phyloP scores from a whole-genome alignment of 2,329 filamentous ascomycete species.

The Cladosporium sp. region DNA sequence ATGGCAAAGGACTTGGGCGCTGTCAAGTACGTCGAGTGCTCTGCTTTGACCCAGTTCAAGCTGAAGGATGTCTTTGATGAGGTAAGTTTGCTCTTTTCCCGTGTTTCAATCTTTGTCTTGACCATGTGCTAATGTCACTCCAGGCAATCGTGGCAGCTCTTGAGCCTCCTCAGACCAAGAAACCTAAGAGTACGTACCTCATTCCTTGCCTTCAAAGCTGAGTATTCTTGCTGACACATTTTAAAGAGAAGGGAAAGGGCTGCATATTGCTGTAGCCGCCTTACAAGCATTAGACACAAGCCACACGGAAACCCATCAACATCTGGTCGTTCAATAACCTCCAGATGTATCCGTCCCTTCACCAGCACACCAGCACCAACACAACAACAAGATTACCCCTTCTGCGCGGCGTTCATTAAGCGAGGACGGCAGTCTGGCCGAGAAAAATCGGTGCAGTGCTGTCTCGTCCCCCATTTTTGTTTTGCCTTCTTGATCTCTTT shows the following conservation, averaged over 20 bases:
- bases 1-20: slow-evolving; percentile 98
- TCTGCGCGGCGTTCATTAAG: slow-evolving; percentile 10
- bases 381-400: slow-evolving; percentile 13
- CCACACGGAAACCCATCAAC: too few relatives aligned
- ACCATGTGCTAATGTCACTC: slow-evolving; percentile 18
- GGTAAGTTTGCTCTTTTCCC: slow-evolving; percentile 55
- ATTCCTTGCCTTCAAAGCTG: neutral
- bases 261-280: slow-evolving; percentile 28
- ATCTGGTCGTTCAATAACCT: too few relatives aligned
- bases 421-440: neutral
- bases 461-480: slow-evolving; percentile 4
- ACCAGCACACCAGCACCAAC: neutral
- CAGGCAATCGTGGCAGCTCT: slow-evolving; percentile 94
- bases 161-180: slow-evolving; percentile 80
- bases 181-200: slow-evolving; percentile 37
- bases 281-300: too few relatives aligned
- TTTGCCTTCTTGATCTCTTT: slow-evolving; percentile 10
- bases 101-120: neutral
- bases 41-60: slow-evolving; percentile 95
- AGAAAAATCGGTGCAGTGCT: slow-evolving; percentile 6
- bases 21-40: slow-evolving; percentile 98
- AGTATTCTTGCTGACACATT: neutral
- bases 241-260: slow-evolving; percentile 29
- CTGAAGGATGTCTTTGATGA: slow-evolving; percentile 99
- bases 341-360: neutral